phyloP scores from a whole-genome alignment of 495 filamentous ascomycete species.

The Trichoderma orchidacearum region DNA sequence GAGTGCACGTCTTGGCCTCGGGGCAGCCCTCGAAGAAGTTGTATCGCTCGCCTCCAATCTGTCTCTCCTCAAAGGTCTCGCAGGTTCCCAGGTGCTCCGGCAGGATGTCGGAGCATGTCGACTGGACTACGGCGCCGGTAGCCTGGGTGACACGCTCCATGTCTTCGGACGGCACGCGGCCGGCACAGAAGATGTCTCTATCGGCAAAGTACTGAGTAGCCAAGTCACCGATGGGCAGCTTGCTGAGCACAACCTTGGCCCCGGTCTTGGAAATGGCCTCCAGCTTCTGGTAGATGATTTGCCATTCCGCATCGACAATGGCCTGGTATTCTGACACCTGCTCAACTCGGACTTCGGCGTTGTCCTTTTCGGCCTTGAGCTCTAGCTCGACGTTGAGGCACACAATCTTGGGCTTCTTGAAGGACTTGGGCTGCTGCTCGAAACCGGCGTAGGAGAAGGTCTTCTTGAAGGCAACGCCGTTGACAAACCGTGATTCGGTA shows the following conservation, averaged over 20 bases:
- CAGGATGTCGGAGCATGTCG: conserved; percentile 92
- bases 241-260: conserved; percentile 92
- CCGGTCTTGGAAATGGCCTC: conserved; percentile 86
- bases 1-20: conserved; percentile 88
- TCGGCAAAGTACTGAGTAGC: conserved; percentile 98
- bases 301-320: conserved; percentile 98
- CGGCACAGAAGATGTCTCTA: conserved; percentile 96
- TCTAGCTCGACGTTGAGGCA: conserved; percentile 96
- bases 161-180: conserved; percentile 82
- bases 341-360: conserved; percentile 93
- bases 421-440: conserved; percentile 95
- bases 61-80: conserved; percentile 81
- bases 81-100: conserved; percentile 84
- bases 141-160: conserved; percentile 94
- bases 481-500: conserved; percentile 92
- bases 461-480: conserved; percentile 99
- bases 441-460: conserved; percentile 98
- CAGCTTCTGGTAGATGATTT: conserved; percentile 98
- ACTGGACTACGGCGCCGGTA: conserved; percentile 82
- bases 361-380: conserved; percentile 97
- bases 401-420: conserved; percentile 85
- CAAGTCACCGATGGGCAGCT: conserved; percentile 93
- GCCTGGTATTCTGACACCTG: conserved; percentile 99
- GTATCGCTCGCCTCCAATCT: conserved; percentile 94
- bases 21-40: conserved; percentile 98